Conservation (phyloP, 495 filamentous ascomycete genomes). For the Neurospora africana region DNA sequence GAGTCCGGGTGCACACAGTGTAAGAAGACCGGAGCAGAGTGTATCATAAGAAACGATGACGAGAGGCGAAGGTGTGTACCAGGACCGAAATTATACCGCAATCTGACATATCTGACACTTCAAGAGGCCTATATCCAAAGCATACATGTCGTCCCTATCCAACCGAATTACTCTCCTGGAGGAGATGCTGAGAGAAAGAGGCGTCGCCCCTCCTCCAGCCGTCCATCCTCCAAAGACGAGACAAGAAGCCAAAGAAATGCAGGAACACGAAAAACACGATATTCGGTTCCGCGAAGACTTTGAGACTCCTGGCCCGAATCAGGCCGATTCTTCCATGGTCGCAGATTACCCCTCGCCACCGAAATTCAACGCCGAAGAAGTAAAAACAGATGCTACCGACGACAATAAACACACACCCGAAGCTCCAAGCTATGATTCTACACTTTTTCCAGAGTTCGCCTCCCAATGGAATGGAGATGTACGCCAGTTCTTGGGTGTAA, state of each 20-base stretch:
- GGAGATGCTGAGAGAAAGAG: slow-evolving; percentile 37
- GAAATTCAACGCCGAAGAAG: slow-evolving; percentile 20
- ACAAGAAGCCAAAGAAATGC: slow-evolving; percentile 22
- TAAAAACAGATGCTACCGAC: slow-evolving; percentile 9
- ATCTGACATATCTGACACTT: not conserved
- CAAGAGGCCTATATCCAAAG: slow-evolving; percentile 41
- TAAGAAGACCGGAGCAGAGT: slow-evolving; percentile 38
- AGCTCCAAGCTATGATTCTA: slow-evolving; percentile 10
- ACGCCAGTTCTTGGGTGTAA: slow-evolving; percentile 30
- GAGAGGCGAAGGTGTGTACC: slow-evolving; percentile 36
- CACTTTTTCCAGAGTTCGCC: slow-evolving; percentile 18
- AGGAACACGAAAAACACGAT: slow-evolving; percentile 9
- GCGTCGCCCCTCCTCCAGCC: slow-evolving; percentile 38
- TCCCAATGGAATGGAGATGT: slow-evolving; percentile 32
- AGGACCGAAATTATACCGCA: not conserved
- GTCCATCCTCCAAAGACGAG: slow-evolving; percentile 43
- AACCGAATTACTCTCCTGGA: slow-evolving; percentile 41
- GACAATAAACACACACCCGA: not conserved
- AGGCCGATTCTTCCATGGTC: slow-evolving; percentile 6
- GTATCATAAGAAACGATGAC: slow-evolving; percentile 48
- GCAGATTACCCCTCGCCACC: slow-evolving; percentile 18
- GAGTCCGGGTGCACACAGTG: slow-evolving; percentile 43
- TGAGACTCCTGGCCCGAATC: slow-evolving; percentile 7
- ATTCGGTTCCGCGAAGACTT: not conserved
- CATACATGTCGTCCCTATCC: slow-evolving; percentile 45